Evolutionary conservation across 2,329 filamentous ascomycete species (phyloP).

Genomic region (Cytospora mali): DNA sequence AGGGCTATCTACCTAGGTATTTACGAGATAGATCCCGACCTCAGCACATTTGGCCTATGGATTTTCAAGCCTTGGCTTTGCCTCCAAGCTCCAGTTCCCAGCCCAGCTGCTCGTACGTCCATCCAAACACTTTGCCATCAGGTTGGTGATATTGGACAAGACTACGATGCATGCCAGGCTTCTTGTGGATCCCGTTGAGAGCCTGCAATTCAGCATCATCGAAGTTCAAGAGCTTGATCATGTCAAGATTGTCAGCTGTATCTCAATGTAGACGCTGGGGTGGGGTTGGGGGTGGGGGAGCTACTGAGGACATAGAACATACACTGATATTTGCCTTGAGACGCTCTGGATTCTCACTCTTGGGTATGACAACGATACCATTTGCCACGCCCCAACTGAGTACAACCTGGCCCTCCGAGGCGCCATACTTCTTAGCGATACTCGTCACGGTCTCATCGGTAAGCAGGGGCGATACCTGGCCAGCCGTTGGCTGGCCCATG

Average conservation of each 20-base stretch:
- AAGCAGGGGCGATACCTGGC: slow-evolving; percentile 15
- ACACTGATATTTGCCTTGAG: slow-evolving; percentile 25
- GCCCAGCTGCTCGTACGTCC: slow-evolving; percentile 26
- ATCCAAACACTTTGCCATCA: slow-evolving; percentile 16
- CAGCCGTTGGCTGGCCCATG: slow-evolving; percentile 38
- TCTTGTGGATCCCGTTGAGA: slow-evolving; percentile 19
- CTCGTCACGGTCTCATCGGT: slow-evolving; percentile 32
- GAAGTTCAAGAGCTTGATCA: slow-evolving; percentile 14
- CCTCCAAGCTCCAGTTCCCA: slow-evolving; percentile 14
- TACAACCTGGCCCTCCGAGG: slow-evolving; percentile 18
- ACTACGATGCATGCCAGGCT: slow-evolving; percentile 23
- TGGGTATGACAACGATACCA: slow-evolving; percentile 25
- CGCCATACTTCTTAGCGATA: slow-evolving; percentile 33
- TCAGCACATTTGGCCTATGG: background rate
- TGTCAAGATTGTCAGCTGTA: background rate
- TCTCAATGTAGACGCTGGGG: background rate
- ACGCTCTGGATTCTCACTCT: slow-evolving; percentile 26
- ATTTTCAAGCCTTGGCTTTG: slow-evolving; percentile 11
- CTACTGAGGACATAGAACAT: background rate
- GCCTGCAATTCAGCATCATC: slow-evolving; percentile 21
- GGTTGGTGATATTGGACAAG: slow-evolving; percentile 19
- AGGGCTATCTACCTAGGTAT: background rate
- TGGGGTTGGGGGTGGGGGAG: no score
- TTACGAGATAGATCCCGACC: background rate
- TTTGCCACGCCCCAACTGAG: slow-evolving; percentile 25